Conservation (phyloP, 768 basidiomycete genomes). For the Brasilioporus rufonigricans region DNA sequence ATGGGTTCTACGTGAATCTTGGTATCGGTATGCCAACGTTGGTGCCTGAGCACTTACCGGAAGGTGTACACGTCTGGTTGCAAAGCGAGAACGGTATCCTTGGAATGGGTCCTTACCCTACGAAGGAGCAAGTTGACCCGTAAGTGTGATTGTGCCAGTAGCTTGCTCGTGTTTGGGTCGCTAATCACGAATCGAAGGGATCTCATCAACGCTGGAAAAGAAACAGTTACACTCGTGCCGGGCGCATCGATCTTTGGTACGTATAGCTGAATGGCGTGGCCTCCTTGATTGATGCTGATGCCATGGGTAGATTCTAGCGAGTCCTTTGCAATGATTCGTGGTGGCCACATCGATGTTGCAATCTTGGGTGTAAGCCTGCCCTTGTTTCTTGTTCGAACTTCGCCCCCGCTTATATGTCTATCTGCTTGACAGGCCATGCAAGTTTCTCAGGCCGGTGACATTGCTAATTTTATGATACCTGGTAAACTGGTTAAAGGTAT, state of each 20-base stretch:
- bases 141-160: constrained; percentile 44
- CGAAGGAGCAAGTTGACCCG: constrained; percentile 76
- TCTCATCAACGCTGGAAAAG: constrained; percentile 93
- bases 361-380: constrained; percentile 70
- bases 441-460: constrained; percentile 89
- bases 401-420: background rate
- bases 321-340: constrained; percentile 97
- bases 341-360: constrained; percentile 91
- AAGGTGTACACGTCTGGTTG: constrained; percentile 79
- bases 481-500: constrained; percentile 85
- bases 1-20: constrained; percentile 86
- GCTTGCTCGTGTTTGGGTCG: background rate
- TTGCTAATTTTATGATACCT: constrained; percentile 98
- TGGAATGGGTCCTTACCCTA: constrained; percentile 90
- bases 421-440: constrained; percentile 74
- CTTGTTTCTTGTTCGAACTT: background rate
- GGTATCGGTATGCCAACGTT: constrained; percentile 93
- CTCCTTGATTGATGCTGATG: background rate
- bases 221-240: constrained; percentile 88
- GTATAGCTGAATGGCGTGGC: constrained; percentile 19
- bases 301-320: constrained; percentile 66
- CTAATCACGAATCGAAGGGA: constrained; percentile 48
- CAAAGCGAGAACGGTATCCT: constrained; percentile 92
- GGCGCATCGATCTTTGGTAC: constrained; percentile 89
- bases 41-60: constrained; percentile 73